Evolutionary conservation across 805 yeast genomes (phyloP).

Genomic region (Pichia cephalocereana): DNA sequence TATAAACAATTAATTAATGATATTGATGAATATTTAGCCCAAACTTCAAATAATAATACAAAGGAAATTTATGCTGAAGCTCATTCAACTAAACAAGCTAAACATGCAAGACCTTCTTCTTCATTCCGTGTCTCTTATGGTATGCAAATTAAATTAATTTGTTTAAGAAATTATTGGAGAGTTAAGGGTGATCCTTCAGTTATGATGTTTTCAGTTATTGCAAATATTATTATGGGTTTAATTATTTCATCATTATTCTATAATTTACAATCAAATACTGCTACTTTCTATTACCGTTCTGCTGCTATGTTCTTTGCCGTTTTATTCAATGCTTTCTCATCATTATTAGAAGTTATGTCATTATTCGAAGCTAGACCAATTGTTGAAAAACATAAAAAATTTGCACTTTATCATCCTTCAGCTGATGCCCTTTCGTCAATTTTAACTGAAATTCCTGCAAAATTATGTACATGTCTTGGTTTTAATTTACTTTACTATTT

Average conservation of each 20-base stretch:
- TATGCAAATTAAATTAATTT: constrained; percentile 42
- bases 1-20: constrained; percentile 23
- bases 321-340: constrained; percentile 53
- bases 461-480: constrained; percentile 32
- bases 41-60: constrained; percentile 5
- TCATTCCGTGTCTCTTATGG: constrained; percentile 43
- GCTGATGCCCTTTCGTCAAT: constrained; percentile 57
- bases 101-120: constrained; percentile 36
- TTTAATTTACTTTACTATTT: constrained; percentile 46
- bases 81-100: constrained; percentile 38
- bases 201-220: constrained; percentile 31
- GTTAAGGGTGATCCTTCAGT: constrained; percentile 42
- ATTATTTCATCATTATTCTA: constrained; percentile 51
- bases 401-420: constrained; percentile 47
- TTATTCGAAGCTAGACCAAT: constrained; percentile 47
- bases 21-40: constrained; percentile 26
- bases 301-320: constrained; percentile 62
- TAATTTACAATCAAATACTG: constrained; percentile 34
- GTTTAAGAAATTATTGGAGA: constrained; percentile 40
- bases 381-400: constrained; percentile 49
- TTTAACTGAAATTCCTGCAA: constrained; percentile 49
- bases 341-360: constrained; percentile 47
- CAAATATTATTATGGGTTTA: constrained; percentile 45
- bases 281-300: constrained; percentile 45
- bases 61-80: constrained; percentile 10